phyloP scores from a whole-genome alignment of 495 filamentous ascomycete species.

The Penicillium atrosanguineum region DNA sequence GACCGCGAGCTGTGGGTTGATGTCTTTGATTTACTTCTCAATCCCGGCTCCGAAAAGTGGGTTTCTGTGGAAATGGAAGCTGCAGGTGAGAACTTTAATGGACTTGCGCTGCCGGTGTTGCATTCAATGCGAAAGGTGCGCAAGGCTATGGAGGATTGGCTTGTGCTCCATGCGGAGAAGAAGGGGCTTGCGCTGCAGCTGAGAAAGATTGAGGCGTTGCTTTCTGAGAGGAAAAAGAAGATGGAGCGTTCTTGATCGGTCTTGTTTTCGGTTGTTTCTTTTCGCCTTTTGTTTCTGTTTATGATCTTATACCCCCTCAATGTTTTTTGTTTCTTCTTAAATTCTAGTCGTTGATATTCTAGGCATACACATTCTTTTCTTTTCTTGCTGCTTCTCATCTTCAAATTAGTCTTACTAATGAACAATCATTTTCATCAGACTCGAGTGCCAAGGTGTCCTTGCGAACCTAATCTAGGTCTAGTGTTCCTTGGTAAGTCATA shows the following conservation, averaged over 20 bases:
- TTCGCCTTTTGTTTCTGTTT: background rate
- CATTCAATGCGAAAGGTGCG: constrained; percentile 63
- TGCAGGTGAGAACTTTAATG: background rate
- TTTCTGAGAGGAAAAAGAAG: constrained; percentile 65
- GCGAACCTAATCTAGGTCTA: too few species aligned
- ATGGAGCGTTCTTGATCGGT: constrained; percentile 29
- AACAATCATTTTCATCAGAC: too few species aligned
- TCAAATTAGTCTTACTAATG: too few species aligned
- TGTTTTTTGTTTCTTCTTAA: background rate
- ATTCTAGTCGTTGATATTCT: background rate
- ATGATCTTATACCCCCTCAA: background rate
- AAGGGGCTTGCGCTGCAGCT: constrained; percentile 59
- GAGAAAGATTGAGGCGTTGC: constrained; percentile 62
- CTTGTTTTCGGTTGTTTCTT: constrained; percentile 5
- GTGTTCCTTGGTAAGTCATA: too few species aligned
- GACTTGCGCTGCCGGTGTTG: constrained; percentile 58
- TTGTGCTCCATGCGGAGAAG: constrained; percentile 78
- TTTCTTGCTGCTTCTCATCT: too few species aligned
- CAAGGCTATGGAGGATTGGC: constrained; percentile 80
- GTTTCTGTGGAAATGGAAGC: constrained; percentile 45
- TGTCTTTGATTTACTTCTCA: constrained; percentile 83
- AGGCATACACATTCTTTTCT: too few species aligned
- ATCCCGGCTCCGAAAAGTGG: constrained; percentile 57
- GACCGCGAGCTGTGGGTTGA: constrained; percentile 85
- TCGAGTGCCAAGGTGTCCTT: too few species aligned